A percentile compares a stretch with the other conserved stretches of the same genome.
phyloP scores from a whole-genome alignment of 805 yeast species.

The Wickerhamiella kurtzmanii region DNA sequence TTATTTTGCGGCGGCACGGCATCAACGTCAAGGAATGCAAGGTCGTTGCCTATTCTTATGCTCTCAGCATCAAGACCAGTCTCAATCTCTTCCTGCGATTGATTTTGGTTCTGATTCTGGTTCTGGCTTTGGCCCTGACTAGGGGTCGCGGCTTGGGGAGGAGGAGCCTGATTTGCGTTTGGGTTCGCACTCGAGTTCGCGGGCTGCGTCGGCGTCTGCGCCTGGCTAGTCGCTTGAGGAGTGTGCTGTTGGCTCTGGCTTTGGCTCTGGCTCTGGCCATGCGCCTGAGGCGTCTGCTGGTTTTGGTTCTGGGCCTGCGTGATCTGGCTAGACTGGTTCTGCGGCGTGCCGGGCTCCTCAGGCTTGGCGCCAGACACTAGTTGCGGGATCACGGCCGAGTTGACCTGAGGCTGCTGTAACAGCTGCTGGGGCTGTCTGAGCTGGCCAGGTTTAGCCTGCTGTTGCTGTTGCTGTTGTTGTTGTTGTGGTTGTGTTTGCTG shows the following conservation, averaged over 20 bases:
- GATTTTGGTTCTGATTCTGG: conserved; percentile 2
- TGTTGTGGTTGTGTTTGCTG: conserved; percentile 22
- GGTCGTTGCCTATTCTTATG: conserved; percentile 6
- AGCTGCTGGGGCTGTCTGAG: conserved; percentile 12
- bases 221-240: too few species aligned
- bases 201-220: too few species aligned
- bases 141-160: conserved; percentile 13
- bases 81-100: neutral
- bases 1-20: conserved; percentile 63
- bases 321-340: neutral
- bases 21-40: conserved; percentile 59
- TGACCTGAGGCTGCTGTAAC: neutral
- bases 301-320: conserved; percentile 2
- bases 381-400: neutral
- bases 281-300: conserved; percentile 11
- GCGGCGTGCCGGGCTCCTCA: neutral
- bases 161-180: too few species aligned
- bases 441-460: conserved; percentile 14
- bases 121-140: neutral
- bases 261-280: too few species aligned
- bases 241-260: too few species aligned
- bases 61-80: neutral
- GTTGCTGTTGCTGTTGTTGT: conserved; percentile 19
- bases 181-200: too few species aligned
- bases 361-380: neutral